Evolutionary conservation across 148 eudicot species (phyloP), one percentile per base, ranked within the genome.

Genomic region (Pouteria glomerata): DNA sequence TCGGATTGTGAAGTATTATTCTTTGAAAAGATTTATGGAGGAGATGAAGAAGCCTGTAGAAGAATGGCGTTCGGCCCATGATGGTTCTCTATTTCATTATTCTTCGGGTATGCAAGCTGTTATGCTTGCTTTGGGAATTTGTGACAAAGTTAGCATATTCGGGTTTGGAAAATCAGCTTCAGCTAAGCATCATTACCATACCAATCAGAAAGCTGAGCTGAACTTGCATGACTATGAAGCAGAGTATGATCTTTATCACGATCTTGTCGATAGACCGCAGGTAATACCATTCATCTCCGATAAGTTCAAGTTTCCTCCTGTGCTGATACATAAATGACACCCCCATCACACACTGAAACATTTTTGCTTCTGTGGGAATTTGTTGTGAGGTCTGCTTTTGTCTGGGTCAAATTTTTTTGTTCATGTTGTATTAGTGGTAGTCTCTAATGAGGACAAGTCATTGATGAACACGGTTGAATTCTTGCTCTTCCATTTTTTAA

Each of bases 51-150:
- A 81, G 81, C 74, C 80, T 34, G 10, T 87, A 2, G 84, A 82
- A 48, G 72, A 75, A n/a, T 93, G 98, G 98, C 79, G 63, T 21
- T n/a, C 79, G 8, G 79, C 90, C 31, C 91, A 90, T 52, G 98
- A 82, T 8, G 90, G 90, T 2, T 24, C 74, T 6, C 41, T 80
- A 60, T 93, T 93, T 73, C 98, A 93, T 76, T 90, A 93, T 81
- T 93, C 98, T 35, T 93, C 98, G 0, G 98, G 96, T 41, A 85
- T 90, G 93, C 98, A 93, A 68, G 98, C 98, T 6, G 88, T 93
- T 52, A 78, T 84, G 87, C 69, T 93, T 37, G 91, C 98, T 23
- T 37, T 84, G 51, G 96, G 96, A 41, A 72, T 88, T 41, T 93
- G 98, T 76, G 96, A 93, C 6, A 77, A 67, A 51, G 93, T 93